Evolutionary conservation across 1,284 basidiomycete species (phyloP).

Genomic region (Baeospora myosura): DNA sequence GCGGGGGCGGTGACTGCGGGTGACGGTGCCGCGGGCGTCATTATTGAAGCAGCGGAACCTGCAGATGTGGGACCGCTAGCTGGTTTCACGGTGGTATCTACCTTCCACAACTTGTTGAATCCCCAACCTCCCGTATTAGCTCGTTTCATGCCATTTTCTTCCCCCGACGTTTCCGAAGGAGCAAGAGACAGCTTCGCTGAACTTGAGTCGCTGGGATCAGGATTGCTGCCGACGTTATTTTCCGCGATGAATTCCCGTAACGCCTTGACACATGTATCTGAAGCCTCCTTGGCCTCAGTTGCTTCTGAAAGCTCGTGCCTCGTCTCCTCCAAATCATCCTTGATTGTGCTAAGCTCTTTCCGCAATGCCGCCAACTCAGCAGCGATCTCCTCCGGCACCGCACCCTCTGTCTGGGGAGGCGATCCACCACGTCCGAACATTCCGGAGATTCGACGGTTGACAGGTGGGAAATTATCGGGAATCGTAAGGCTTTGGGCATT

Average conservation of each 20-base stretch:
- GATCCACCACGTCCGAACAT: slow-evolving; percentile 37
- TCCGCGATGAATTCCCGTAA: slow-evolving; percentile 82
- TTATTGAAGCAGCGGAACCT: slow-evolving; percentile 17
- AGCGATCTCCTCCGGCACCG: slow-evolving; percentile 21
- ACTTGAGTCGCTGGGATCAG: slow-evolving; percentile 19
- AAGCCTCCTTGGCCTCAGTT: slow-evolving; percentile 79
- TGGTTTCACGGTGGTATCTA: slow-evolving; percentile 24
- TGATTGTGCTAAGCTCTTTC: slow-evolving; percentile 52
- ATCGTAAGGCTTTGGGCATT: slow-evolving; percentile 25
- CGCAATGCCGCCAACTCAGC: slow-evolving; percentile 53
- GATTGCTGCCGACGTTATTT: slow-evolving; percentile 45
- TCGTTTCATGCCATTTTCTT: slow-evolving; percentile 36
- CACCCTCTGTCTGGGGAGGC: slow-evolving; percentile 24
- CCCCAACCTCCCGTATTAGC: slow-evolving; percentile 37
- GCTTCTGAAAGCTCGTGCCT: slow-evolving; percentile 67
- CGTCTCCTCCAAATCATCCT: slow-evolving; percentile 54
- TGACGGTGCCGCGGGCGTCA: slow-evolving; percentile 16
- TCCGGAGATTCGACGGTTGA: slow-evolving; percentile 42
- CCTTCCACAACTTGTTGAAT: slow-evolving; percentile 58
- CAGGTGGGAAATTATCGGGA: slow-evolving; percentile 19
- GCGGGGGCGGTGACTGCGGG: slow-evolving; percentile 20
- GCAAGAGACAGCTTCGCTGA: slow-evolving; percentile 45
- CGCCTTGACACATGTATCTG: slow-evolving; percentile 78
- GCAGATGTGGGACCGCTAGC: slow-evolving; percentile 14
- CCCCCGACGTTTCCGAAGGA: slow-evolving; percentile 39